These are phyloP conservation scores for Garcia nutans DNA, from an alignment of 345 rosid species.

Conservation along the genomic window DNA sequence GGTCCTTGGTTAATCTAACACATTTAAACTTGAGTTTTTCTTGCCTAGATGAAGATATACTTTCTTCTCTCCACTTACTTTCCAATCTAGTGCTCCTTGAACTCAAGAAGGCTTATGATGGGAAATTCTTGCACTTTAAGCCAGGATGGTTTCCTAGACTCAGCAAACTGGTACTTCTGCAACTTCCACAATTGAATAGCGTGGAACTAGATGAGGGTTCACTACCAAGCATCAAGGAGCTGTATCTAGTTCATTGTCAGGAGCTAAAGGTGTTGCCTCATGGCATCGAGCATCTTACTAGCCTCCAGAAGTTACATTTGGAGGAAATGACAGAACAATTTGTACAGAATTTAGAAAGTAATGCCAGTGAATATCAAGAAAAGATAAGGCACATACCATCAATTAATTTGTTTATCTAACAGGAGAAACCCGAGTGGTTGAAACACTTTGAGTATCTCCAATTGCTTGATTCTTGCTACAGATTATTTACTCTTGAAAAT, in stretches of 20 bases:
- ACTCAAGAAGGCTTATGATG: slow-evolving; percentile 26
- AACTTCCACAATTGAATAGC: slow-evolving; percentile 17
- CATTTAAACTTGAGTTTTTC: slow-evolving; percentile 26
- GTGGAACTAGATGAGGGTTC: slow-evolving; percentile 24
- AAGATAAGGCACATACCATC: slow-evolving; percentile 21
- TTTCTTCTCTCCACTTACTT: slow-evolving; percentile 21
- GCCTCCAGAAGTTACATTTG: slow-evolving; percentile 26
- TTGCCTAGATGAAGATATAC: slow-evolving; percentile 18
- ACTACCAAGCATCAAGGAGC: slow-evolving; percentile 25
- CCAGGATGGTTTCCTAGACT: slow-evolving; percentile 28
- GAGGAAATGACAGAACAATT: slow-evolving; percentile 28
- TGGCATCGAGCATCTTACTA: slow-evolving; percentile 20
- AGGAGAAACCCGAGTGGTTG: slow-evolving; percentile 16
- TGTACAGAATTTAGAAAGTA: not conserved
- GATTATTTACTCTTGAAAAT: not conserved
- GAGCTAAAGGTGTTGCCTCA: slow-evolving; percentile 20
- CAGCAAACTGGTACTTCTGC: slow-evolving; percentile 16
- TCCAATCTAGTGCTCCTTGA: slow-evolving; percentile 25
- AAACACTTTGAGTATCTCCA: slow-evolving; percentile 16
- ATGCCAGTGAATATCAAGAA: slow-evolving; percentile 7
- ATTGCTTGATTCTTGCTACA: not conserved
- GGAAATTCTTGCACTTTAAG: slow-evolving; percentile 22
- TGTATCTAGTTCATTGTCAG: slow-evolving; percentile 20
- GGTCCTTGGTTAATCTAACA: slow-evolving; percentile 19
- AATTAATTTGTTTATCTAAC: slow-evolving; percentile 14